Conservation (phyloP, 164 flowering plant genomes). For the Houttuynia cordata region DNA sequence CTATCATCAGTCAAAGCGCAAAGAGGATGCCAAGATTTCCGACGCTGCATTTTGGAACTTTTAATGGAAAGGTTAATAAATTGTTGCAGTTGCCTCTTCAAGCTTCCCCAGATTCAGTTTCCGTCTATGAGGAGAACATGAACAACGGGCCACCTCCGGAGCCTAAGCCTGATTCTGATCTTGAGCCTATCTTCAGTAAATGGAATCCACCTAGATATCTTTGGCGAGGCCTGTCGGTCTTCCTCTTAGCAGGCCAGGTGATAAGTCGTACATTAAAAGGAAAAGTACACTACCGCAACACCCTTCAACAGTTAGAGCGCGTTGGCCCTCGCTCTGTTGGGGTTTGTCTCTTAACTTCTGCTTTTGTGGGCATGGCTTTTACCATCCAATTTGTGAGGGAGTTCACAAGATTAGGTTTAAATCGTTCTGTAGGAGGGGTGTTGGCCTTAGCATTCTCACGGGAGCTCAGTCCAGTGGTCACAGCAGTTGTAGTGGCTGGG, state of each 20-base stretch:
- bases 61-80: neutral
- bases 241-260: conserved; percentile 75
- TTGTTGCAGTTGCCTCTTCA: neutral
- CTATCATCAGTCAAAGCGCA: neutral
- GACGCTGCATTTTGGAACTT: neutral
- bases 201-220: conserved; percentile 78
- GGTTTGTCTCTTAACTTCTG: conserved; percentile 72
- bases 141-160: conserved; percentile 21
- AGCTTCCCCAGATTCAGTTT: conserved; percentile 7
- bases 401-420: conserved; percentile 75
- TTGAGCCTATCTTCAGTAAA: conserved; percentile 17
- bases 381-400: conserved; percentile 90
- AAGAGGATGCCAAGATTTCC: neutral
- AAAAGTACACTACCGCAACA: conserved; percentile 69
- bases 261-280: conserved; percentile 47
- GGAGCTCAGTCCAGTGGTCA: conserved; percentile 86
- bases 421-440: conserved; percentile 76
- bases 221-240: conserved; percentile 76
- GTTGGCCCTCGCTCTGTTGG: conserved; percentile 88
- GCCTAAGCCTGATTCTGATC: conserved; percentile 10
- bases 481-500: conserved; percentile 81
- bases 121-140: conserved; percentile 23
- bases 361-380: conserved; percentile 96
- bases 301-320: conserved; percentile 80
- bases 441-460: conserved; percentile 81